Evolutionary conservation across 177 flowering plant species (phyloP), one percentile per base, ranked within the genome.

Genomic region (Vitis hybrid): DNA sequence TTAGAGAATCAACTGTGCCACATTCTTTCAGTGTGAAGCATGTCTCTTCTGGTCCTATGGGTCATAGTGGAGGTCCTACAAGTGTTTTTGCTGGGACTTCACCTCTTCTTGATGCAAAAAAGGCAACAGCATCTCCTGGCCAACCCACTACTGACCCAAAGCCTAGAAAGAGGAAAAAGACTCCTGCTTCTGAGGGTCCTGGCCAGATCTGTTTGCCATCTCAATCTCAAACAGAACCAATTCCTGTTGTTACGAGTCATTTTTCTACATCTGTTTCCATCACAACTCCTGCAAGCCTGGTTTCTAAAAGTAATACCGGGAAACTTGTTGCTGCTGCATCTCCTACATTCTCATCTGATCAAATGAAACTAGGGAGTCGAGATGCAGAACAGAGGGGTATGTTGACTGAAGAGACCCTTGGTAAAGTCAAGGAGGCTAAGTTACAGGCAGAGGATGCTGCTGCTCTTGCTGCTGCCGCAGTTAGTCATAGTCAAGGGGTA

Each of bases 371-470:
- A 19, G 83, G 54, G 19, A 78, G 77, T 39, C 57, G 17, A 21
- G 79, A 76, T 32, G 51, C 69, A 13, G 87, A 74, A 32, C 78
- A 73, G 73, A 80, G 67, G 62, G 73, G 70, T 67, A 48, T 61
- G 51, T 67, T 82, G 26, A 79, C 91, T n/a, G 92, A 84, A 58
- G 92, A 88, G 63, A 76, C 87, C 7, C 75, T 79, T 65, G 62
- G 64, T 62, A 87, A 81, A 52, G 85, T 89, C 51, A 89, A 85
- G 74, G 89, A 88, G 75, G 94, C 97, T 60, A 89, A 78, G 84
- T 69, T 69, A 26, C 96, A 85, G 32, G 98, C 97, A 45, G 95
- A 90, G 79, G 87, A 88, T 75, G 97, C 97, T 72, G 80, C 95
- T 63, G 74, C 83, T 51, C 78, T 75, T 71, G 97, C 98, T 69